Base-by-base conservation (phyloP, 192 early-diverging fungal genomes). In the Thoreauomyces humboldtii region DNA sequence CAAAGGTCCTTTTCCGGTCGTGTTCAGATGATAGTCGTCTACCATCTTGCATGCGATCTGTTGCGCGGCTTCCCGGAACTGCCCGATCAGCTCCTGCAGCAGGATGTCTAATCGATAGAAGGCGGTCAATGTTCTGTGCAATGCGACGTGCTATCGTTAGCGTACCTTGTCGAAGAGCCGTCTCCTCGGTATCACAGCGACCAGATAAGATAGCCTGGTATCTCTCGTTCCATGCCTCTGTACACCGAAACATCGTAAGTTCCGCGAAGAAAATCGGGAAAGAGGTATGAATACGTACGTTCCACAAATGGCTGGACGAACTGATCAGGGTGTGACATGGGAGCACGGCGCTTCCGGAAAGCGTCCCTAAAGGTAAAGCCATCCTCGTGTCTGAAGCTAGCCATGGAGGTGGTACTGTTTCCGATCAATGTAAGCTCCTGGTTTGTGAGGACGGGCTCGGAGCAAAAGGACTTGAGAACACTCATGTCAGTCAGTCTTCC, bases 371-470 rank as follows among this genome's bases (percentile, higher is more conserved):
- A 68, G 15, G 21, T 70, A 51, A 63, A 63, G 4, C 9, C 51
- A 6, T 62, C 38, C 43, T 70, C 61, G 31, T 63, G 11, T 32
- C 58, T 68, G 66, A 3, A 57, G 38, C 43, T 34, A 27, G 24
- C 24, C n/a, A 6, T 44, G 22, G 42, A 22, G 32, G 56, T 27
- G 22, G 21, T 54, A 43, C 29, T 76, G 34, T 55, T 51, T 56
- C 80, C 80, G 69, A 82, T 79, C 24, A 53, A 21, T 19, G 62
- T 59, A 12, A 82, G 58, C 36, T 82, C 80, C 19, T 78, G 71
- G 17, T 71, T 75, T 4, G 80, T 82, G 36, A 82, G 50, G 2
- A 82, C 71, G 1, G 80, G 80, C 33, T 82, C 80, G 7, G 80
- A 74, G 60, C 70, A 82, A 43, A 82, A 80, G 1, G 74, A 77